Evolutionary conservation across 2,329 filamentous ascomycete genomes (phyloP).

Genomic region (Trichoderma sp.): DNA sequence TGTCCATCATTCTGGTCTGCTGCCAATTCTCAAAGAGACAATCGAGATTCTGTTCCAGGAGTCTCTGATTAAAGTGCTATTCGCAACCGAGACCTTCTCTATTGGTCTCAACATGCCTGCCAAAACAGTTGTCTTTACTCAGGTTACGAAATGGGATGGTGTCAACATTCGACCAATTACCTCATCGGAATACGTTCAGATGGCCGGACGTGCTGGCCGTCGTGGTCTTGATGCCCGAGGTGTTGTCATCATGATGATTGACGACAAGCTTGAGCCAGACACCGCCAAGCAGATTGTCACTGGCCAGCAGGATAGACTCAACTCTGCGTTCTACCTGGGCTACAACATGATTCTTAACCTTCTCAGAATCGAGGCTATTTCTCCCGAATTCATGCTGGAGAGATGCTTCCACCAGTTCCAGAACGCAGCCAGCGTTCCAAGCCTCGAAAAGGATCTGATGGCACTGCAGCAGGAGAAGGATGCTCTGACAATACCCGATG

Average conservation of each 20-base stretch:
- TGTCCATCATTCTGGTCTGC: conserved; percentile 92
- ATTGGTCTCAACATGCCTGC: conserved; percentile 99
- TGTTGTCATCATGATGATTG: conserved; percentile 99
- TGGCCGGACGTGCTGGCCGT: conserved; percentile 96
- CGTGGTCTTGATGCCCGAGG: conserved; percentile 96
- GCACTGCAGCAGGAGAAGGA: conserved; percentile 75
- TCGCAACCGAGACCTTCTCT: conserved; percentile 97
- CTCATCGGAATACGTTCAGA: conserved; percentile 95
- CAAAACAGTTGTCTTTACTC: conserved; percentile 98
- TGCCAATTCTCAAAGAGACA: conserved; percentile 96
- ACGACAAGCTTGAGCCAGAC: conserved; percentile 91
- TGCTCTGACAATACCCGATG: conserved; percentile 77
- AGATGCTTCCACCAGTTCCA: conserved; percentile 98
- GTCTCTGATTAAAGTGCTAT: conserved; percentile 94
- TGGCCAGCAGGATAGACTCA: conserved; percentile 93
- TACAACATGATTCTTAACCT: conserved; percentile 99
- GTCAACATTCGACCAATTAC: conserved; percentile 78
- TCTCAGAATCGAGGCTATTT: conserved; percentile 97
- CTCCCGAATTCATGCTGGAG: conserved; percentile 98
- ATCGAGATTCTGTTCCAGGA: conserved; percentile 99
- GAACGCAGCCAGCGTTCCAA: conserved; percentile 83
- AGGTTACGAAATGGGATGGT: conserved; percentile 93
- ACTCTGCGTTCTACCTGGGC: conserved; percentile 94
- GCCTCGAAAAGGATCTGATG: conserved; percentile 79
- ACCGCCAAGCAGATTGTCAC: conserved; percentile 95